Evolutionary conservation across 352 stramenopile genomes (phyloP).

Genomic region (Globisporangium uncinulatum): DNA sequence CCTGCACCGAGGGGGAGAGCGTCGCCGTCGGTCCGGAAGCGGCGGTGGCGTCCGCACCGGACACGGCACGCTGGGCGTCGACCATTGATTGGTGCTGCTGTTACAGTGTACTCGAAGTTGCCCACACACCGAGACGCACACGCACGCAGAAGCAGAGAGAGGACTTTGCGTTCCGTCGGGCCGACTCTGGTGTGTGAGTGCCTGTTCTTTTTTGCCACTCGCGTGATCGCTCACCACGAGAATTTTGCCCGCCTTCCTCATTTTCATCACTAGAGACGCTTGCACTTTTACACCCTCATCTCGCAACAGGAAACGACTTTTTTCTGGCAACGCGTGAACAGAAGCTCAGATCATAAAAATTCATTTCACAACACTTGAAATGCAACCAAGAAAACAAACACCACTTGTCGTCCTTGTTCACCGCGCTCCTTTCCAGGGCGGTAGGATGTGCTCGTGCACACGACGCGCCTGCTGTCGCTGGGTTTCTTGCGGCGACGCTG

Average conservation of each 20-base stretch:
- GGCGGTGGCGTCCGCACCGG: not conserved
- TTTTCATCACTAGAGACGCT: no score
- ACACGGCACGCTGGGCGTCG: conserved; percentile 21
- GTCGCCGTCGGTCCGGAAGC: not conserved
- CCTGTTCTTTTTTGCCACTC: no score
- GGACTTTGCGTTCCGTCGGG: not conserved
- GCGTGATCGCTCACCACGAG: no score
- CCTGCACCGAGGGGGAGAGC: conserved; percentile 8
- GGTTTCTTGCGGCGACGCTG: not conserved
- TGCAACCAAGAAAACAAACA: not conserved
- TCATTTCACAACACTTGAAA: not conserved
- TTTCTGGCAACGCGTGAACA: no score
- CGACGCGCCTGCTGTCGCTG: not conserved
- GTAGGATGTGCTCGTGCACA: conserved; percentile 7
- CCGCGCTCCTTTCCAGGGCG: conserved; percentile 13
- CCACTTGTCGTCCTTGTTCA: not conserved
- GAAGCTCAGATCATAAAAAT: no score
- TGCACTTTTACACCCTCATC: no score
- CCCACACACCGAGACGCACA: no score
- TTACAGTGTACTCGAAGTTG: not conserved
- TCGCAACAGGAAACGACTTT: no score
- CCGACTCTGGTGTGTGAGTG: no score
- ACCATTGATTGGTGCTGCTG: conserved; percentile 15
- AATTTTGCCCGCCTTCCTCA: no score
- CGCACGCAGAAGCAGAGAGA: no score